phyloP scores from a whole-genome alignment of 179 eudicot genomes.

The Pouteria campechiana region DNA sequence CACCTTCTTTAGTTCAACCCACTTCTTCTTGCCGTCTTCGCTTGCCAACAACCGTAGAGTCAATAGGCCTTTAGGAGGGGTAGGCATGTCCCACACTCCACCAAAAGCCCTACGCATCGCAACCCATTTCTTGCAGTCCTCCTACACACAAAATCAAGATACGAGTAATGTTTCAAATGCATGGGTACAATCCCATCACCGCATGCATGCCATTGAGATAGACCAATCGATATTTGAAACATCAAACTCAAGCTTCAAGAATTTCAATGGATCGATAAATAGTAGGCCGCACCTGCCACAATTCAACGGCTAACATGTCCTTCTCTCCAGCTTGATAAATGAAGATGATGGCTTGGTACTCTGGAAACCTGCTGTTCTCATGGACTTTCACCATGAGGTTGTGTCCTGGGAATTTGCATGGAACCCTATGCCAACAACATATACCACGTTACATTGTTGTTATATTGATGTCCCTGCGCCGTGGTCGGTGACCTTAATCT shows the following conservation, averaged over 20 bases:
- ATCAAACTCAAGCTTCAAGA: too few species aligned
- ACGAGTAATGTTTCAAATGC: too few species aligned
- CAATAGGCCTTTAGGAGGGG: slow-evolving; percentile 12
- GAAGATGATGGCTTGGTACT: slow-evolving; percentile 12
- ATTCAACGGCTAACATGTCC: slow-evolving; percentile 19
- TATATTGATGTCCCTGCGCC: slow-evolving; percentile 6
- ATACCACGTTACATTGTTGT: too few species aligned
- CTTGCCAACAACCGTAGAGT: slow-evolving; percentile 16
- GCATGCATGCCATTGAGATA: too few species aligned
- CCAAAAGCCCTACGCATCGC: slow-evolving; percentile 13
- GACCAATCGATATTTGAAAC: neutral
- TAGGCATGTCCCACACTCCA: slow-evolving; percentile 15
- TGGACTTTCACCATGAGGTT: slow-evolving; percentile 8
- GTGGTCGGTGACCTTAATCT: slow-evolving; percentile 14
- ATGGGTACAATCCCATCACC: too few species aligned
- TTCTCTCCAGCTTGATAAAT: slow-evolving; percentile 16
- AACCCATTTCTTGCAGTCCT: slow-evolving; percentile 10
- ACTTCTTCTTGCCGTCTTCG: too few species aligned
- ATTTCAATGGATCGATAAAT: neutral
- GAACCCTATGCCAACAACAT: too few species aligned
- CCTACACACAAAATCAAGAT: neutral
- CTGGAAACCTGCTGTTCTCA: slow-evolving; percentile 9
- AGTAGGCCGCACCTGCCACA: slow-evolving; percentile 10
- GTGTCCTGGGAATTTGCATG: slow-evolving; percentile 10
- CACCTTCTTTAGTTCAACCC: too few species aligned